phyloP scores from a whole-genome alignment of 768 basidiomycete genomes.

The Flagelloscypha sp. region DNA sequence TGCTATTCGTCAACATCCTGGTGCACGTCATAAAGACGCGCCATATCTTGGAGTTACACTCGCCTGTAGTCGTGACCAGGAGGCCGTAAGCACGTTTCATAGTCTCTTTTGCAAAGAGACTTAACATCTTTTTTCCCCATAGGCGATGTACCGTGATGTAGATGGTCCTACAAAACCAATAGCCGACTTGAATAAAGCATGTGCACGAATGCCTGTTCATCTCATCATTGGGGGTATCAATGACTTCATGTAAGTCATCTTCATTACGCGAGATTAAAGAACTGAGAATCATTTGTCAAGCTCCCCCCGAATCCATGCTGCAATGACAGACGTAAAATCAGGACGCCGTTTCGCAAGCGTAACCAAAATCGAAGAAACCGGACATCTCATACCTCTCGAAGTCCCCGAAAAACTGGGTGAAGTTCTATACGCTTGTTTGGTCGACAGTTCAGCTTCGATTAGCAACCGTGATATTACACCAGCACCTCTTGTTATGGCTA shows the following conservation, averaged over 20 bases:
- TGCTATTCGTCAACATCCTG: constrained; percentile 34
- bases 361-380: constrained; percentile 16
- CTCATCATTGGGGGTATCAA: constrained; percentile 41
- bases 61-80: constrained; percentile 55
- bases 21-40: constrained; percentile 17
- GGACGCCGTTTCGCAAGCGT: constrained; percentile 28
- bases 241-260: constrained; percentile 51
- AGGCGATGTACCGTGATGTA: constrained; percentile 59
- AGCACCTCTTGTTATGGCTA: too few species aligned
- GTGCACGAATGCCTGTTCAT: constrained; percentile 38
- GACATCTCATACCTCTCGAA: constrained; percentile 21
- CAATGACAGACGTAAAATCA: constrained; percentile 25
- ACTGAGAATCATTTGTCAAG: too few species aligned
- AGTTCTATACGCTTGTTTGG: constrained; percentile 17
- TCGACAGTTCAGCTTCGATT: too few species aligned
- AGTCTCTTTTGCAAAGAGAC: constrained; percentile 1
- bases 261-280: too few species aligned
- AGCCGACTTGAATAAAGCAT: constrained; percentile 32
- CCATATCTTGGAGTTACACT: constrained; percentile 38
- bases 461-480: too few species aligned
- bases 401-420: constrained; percentile 17
- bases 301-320: constrained; percentile 28
- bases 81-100: constrained; percentile 34
- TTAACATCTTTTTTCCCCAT: neutral
- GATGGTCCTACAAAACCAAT: constrained; percentile 50